phyloP scores from a whole-genome alignment of 2,329 filamentous ascomycete species.

The Hymenoscyphus salicellus region DNA sequence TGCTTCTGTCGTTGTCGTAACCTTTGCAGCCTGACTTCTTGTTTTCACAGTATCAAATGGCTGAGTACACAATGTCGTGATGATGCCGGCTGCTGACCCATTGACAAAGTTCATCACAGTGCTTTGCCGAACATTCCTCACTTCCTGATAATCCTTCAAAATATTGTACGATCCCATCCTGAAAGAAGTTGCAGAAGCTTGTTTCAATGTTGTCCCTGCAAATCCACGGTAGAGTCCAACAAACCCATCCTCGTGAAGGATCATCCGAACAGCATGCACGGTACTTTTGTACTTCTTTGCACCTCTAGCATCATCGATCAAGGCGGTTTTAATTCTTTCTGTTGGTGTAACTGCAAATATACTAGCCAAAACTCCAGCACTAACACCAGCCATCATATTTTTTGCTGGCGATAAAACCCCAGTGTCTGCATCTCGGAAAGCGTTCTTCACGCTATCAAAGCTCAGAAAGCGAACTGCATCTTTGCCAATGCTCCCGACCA shows the following conservation, averaged over 20 bases:
- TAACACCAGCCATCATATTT: constrained; percentile 63
- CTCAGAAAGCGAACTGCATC: constrained; percentile 64
- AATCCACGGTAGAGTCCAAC: constrained; percentile 46
- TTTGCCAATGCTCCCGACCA: constrained; percentile 48
- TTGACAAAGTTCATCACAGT: constrained; percentile 58
- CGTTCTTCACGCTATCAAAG: constrained; percentile 62
- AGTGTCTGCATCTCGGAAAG: constrained; percentile 50
- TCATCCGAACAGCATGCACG: constrained; percentile 35
- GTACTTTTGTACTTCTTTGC: constrained; percentile 33
- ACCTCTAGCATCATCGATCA: constrained; percentile 38
- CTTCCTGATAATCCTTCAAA: constrained; percentile 47
- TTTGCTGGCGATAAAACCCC: constrained; percentile 54
- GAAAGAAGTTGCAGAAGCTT: constrained; percentile 46
- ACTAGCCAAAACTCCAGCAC: constrained; percentile 58
- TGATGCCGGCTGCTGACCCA: constrained; percentile 57
- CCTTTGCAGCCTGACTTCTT: constrained; percentile 56
- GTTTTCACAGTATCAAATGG: constrained; percentile 66
- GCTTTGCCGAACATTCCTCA: constrained; percentile 32
- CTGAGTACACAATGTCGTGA: constrained; percentile 59
- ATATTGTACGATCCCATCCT: constrained; percentile 50
- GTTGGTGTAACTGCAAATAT: constrained; percentile 65
- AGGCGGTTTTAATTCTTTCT: constrained; percentile 65
- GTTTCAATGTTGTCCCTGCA: constrained; percentile 46
- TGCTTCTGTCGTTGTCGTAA: constrained; percentile 56
- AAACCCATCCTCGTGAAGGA: constrained; percentile 42